These are phyloP conservation scores for Cynanchum wilfordii DNA, from an alignment of 257 asterid genomes.

Conservation along the genomic window DNA sequence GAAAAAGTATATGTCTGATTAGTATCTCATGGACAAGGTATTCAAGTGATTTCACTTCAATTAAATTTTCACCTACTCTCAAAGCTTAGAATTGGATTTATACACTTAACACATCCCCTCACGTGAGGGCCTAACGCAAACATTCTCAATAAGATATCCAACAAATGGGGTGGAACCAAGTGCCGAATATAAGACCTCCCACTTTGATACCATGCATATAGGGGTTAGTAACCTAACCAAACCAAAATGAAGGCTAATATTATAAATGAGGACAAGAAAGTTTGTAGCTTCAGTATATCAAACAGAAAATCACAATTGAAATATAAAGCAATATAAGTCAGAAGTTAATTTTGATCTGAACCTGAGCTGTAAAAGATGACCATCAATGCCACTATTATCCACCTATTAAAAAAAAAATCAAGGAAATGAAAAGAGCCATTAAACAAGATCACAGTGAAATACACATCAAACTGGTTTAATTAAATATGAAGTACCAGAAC, in stretches of 20 bases:
- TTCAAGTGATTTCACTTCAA: neutral
- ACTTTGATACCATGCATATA: neutral
- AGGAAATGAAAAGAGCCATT: conserved; percentile 5
- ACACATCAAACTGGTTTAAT: conserved; percentile 15
- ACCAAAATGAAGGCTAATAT: neutral
- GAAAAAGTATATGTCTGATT: neutral
- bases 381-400: conserved; percentile 64
- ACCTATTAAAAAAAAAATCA: conserved; percentile 50
- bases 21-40: neutral
- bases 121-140: too few species aligned
- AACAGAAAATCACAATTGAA: neutral
- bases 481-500: conserved; percentile 54
- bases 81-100: too few species aligned
- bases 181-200: too few species aligned
- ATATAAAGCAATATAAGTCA: neutral
- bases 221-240: neutral
- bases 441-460: conserved; percentile 14
- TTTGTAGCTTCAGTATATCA: neutral
- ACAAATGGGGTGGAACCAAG: too few species aligned
- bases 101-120: too few species aligned
- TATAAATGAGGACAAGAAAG: neutral
- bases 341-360: conserved; percentile 23
- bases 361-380: conserved; percentile 97
- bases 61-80: too few species aligned
- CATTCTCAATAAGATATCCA: too few species aligned